phyloP scores from a whole-genome alignment of 179 eudicot genomes.

The Dionaea muscipula region DNA sequence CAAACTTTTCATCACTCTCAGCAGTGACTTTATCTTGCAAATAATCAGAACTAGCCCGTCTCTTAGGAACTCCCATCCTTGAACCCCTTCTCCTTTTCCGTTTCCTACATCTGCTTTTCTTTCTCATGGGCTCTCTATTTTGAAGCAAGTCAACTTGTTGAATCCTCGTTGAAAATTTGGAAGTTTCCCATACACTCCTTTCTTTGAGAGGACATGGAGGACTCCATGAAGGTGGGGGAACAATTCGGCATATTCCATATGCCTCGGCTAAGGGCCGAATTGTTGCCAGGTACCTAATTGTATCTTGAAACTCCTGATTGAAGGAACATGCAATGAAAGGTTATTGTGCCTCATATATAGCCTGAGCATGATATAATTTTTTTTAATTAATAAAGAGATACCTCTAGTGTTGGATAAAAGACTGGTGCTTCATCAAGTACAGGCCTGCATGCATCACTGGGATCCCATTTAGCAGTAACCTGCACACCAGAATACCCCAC shows the following conservation, averaged over 20 bases:
- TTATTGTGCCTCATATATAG: background rate
- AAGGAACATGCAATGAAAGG: background rate
- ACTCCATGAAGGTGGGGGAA: slow-evolving; percentile 50
- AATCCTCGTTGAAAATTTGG: slow-evolving; percentile 45
- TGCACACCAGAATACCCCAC: slow-evolving; percentile 11
- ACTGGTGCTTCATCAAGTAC: slow-evolving; percentile 44
- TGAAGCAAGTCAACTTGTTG: slow-evolving; percentile 58
- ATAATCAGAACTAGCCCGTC: slow-evolving; percentile 16
- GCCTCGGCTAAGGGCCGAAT: slow-evolving; percentile 41
- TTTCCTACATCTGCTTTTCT: slow-evolving; percentile 30
- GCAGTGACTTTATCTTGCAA: slow-evolving; percentile 20
- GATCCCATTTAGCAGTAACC: slow-evolving; percentile 47
- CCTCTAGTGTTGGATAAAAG: slow-evolving; percentile 43
- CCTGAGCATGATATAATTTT: background rate
- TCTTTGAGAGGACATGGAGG: slow-evolving; percentile 52
- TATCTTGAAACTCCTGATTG: slow-evolving; percentile 49
- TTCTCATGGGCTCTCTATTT: slow-evolving; percentile 52
- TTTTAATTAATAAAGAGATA: slow-evolving; percentile 8
- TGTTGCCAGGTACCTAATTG: slow-evolving; percentile 41
- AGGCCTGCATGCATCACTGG: slow-evolving; percentile 40
- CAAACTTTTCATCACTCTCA: slow-evolving; percentile 49
- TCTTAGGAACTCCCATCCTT: slow-evolving; percentile 22
- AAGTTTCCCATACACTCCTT: slow-evolving; percentile 28
- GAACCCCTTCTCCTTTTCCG: slow-evolving; percentile 33
- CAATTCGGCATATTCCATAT: slow-evolving; percentile 49